Conservation (phyloP, 805 yeast species). For the Tetrapisispora arboricola region DNA sequence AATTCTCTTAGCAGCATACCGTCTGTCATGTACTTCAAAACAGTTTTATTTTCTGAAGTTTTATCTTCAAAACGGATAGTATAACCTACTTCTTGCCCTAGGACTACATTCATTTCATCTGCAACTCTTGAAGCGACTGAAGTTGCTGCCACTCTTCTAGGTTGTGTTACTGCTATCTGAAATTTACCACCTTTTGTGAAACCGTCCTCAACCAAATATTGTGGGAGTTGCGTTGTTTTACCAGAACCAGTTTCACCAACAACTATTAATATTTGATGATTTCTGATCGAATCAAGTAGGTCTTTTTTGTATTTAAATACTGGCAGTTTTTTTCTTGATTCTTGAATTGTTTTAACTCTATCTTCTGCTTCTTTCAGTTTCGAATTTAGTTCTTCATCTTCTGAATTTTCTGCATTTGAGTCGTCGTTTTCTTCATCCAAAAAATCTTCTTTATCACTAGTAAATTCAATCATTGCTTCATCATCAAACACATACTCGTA, state of each 20-base stretch:
- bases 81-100: constrained; percentile 89
- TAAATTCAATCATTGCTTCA: constrained; percentile 48
- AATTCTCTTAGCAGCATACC: constrained; percentile 90
- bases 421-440: constrained; percentile 28
- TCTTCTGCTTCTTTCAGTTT: constrained; percentile 21
- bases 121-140: constrained; percentile 88
- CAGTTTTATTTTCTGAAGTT: constrained; percentile 47
- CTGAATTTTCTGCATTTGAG: constrained; percentile 24
- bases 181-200: constrained; percentile 47
- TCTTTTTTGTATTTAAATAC: constrained; percentile 55
- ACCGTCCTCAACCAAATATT: constrained; percentile 75
- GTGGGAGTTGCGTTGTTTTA: constrained; percentile 89
- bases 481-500: constrained; percentile 74
- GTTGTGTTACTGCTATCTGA: constrained; percentile 82
- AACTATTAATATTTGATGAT: constrained; percentile 59
- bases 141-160: constrained; percentile 90
- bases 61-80: constrained; percentile 79
- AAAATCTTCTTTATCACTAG: constrained; percentile 31
- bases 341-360: constrained; percentile 30
- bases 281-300: constrained; percentile 47
- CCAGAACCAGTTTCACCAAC: constrained; percentile 93
- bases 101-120: constrained; percentile 66
- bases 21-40: constrained; percentile 85
- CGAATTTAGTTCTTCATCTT: constrained; percentile 16
- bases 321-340: constrained; percentile 59